A percentile compares a stretch with the other conserved stretches of the same genome.
Evolutionary conservation across 306 rosid genomes (phyloP).

Genomic region (Vigna angularis): DNA sequence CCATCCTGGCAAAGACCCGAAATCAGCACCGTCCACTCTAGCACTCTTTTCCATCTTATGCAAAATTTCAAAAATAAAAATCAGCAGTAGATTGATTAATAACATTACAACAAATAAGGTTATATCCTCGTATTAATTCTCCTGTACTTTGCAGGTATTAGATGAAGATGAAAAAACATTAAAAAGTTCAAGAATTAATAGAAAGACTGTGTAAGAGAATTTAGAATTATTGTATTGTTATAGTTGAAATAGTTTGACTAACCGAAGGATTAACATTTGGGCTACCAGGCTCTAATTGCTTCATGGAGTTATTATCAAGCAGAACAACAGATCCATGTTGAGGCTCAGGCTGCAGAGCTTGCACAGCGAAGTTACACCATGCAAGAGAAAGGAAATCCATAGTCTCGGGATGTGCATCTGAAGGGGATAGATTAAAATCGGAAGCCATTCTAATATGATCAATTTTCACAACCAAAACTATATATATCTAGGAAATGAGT

Average conservation of each 20-base stretch:
- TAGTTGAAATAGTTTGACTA: conserved; percentile 24
- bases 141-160: background rate
- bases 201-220: background rate
- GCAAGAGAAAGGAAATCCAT: conserved; percentile 90
- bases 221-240: background rate
- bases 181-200: background rate
- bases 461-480: conserved; percentile 24
- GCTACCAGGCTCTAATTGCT: conserved; percentile 55
- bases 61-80: conserved; percentile 24
- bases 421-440: conserved; percentile 63
- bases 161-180: background rate
- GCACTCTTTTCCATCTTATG: conserved; percentile 58
- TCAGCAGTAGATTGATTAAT: conserved; percentile 10
- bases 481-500: conserved; percentile 20
- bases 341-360: conserved; percentile 72
- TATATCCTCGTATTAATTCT: background rate
- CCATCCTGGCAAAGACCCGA: conserved; percentile 71
- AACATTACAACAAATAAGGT: background rate
- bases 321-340: conserved; percentile 61
- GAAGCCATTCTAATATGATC: conserved; percentile 52
- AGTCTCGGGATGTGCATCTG: conserved; percentile 85
- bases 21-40: conserved; percentile 68
- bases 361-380: conserved; percentile 92
- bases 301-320: conserved; percentile 54
- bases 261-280: conserved; percentile 56